phyloP scores from a whole-genome alignment of 768 basidiomycete genomes.

The Nidularia pulvinata region DNA sequence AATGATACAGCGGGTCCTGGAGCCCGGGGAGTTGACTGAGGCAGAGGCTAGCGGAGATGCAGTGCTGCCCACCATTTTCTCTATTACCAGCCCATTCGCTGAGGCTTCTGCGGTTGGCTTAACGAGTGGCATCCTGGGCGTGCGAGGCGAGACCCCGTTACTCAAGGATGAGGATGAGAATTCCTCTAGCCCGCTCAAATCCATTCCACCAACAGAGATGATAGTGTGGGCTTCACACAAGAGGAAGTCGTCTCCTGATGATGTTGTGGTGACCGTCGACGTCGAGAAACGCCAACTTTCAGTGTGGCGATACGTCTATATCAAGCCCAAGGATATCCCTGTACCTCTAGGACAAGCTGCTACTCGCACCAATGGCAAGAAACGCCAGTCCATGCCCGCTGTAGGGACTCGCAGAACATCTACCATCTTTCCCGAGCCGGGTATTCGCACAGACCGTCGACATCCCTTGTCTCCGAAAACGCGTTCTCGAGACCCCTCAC shows the following conservation, averaged over 20 bases:
- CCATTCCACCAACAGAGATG: conserved; percentile 64
- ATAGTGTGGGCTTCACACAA: conserved; percentile 59
- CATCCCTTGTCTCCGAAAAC: conserved; percentile 34
- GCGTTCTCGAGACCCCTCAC: conserved; percentile 27
- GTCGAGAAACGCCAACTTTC: conserved; percentile 50
- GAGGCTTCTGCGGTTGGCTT: conserved; percentile 75
- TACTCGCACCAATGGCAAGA: conserved; percentile 24
- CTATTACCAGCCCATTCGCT: conserved; percentile 73
- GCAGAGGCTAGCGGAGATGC: conserved; percentile 65
- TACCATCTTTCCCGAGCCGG: conserved; percentile 29
- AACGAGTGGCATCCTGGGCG: conserved; percentile 59
- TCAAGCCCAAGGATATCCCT: conserved; percentile 50
- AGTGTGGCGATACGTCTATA: conserved; percentile 73
- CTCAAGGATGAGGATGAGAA: conserved; percentile 59
- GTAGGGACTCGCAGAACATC: conserved; percentile 36
- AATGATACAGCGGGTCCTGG: conserved; percentile 74
- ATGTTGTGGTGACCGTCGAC: conserved; percentile 61
- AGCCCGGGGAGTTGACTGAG: conserved; percentile 65
- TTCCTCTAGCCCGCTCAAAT: conserved; percentile 45
- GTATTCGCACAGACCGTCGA: conserved; percentile 24
- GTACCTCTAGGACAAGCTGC: conserved; percentile 5
- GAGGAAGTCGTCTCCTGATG: conserved; percentile 34
- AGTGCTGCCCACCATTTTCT: conserved; percentile 79
- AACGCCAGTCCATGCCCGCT: conserved; percentile 36
- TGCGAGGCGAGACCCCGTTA: conserved; percentile 26